A percentile compares a stretch with the other conserved stretches of the same genome.
These are phyloP conservation scores for Arabidopsis lyrata DNA, from an alignment of 441 rosid genomes.

Conservation along the genomic window DNA sequence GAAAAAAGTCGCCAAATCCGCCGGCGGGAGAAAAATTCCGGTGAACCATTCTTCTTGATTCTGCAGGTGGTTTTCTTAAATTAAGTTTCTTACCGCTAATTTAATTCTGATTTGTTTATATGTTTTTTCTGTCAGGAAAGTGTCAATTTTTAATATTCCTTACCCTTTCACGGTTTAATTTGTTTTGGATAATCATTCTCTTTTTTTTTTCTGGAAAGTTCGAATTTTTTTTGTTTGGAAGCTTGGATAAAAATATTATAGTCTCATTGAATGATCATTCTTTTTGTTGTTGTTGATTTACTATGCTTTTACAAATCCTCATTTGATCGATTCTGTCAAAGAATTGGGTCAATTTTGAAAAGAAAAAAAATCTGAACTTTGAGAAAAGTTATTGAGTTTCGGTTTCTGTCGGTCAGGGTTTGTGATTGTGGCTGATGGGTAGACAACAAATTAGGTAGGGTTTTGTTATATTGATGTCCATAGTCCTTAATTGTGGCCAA, in stretches of 20 bases:
- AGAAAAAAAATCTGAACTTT: not conserved
- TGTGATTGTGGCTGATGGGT: not conserved
- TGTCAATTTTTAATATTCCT: not conserved
- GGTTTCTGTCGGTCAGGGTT: not conserved
- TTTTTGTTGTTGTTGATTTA: not conserved
- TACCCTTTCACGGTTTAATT: no score
- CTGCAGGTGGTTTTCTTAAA: constrained; percentile 4
- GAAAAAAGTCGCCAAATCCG: not conserved
- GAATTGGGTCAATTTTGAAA: constrained; percentile 1
- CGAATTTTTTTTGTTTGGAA: constrained; percentile 10
- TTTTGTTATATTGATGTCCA: not conserved
- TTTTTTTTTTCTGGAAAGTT: constrained; percentile 2
- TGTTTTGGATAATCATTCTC: constrained; percentile 14
- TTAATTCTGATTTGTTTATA: not conserved
- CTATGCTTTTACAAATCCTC: not conserved
- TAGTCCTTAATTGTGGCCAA: constrained; percentile 6
- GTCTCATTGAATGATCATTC: constrained; percentile 16
- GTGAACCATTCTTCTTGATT: constrained; percentile 21
- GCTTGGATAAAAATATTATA: not conserved
- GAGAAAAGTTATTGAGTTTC: not conserved
- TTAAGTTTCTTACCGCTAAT: constrained; percentile 11
- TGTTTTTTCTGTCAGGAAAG: not conserved
- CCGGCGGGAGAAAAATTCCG: constrained; percentile 32
- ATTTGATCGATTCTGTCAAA: not conserved
- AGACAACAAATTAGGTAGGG: constrained; percentile 1